phyloP scores from a whole-genome alignment of 352 stramenopile genomes.

The Phytopythium mirpurense region DNA sequence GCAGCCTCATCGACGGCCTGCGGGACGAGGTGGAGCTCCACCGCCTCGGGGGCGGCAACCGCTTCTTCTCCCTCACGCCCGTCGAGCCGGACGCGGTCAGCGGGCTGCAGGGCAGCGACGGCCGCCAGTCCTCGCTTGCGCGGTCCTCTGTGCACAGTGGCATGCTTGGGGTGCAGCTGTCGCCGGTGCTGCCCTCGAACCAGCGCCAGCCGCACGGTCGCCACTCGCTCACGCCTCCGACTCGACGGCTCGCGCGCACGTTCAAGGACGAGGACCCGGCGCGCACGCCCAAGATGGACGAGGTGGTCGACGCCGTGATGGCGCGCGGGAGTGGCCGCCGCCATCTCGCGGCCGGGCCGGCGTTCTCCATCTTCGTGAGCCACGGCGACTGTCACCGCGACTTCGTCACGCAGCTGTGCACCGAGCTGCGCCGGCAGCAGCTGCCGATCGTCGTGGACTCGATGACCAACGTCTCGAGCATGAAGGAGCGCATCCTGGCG shows the following conservation, averaged over 20 bases:
- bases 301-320: conserved; percentile 56
- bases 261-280: conserved; percentile 3
- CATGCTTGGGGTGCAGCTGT: neutral
- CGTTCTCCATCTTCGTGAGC: conserved; percentile 66
- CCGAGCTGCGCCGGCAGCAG: conserved; percentile 41
- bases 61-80: conserved; percentile 11
- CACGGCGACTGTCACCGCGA: conserved; percentile 70
- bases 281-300: conserved; percentile 29
- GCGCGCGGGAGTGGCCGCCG: conserved; percentile 19
- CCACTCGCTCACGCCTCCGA: conserved; percentile 2
- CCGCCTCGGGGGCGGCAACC: conserved; percentile 28
- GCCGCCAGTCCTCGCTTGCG: neutral
- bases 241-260: neutral
- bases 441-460: conserved; percentile 55
- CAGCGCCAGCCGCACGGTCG: neutral
- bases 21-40: conserved; percentile 74
- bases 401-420: conserved; percentile 57
- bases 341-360: conserved; percentile 15
- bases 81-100: conserved; percentile 7
- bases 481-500: conserved; percentile 65
- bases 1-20: conserved; percentile 66
- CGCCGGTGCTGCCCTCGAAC: neutral
- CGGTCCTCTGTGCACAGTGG: neutral
- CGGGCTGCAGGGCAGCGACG: neutral
- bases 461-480: conserved; percentile 67